Conservation (phyloP, 2,329 filamentous ascomycete genomes). For the Trichophaea hybrida region DNA sequence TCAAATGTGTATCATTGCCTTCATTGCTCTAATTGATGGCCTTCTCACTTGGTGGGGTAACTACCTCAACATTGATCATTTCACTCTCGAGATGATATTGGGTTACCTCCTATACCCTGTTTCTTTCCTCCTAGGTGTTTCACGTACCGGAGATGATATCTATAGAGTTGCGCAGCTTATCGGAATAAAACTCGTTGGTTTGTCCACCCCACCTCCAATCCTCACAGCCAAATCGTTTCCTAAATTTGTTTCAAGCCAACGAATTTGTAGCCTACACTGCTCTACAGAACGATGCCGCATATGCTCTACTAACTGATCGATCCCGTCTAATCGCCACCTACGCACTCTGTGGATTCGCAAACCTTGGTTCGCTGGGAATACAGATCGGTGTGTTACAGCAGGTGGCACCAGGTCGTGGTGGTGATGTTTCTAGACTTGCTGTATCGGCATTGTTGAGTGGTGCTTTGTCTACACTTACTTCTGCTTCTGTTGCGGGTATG, state of each 20-base stretch:
- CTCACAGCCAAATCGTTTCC: neutral
- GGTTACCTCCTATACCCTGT: conserved; percentile 67
- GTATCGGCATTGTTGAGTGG: conserved; percentile 38
- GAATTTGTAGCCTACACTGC: conserved; percentile 26
- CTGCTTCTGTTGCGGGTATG: conserved; percentile 36
- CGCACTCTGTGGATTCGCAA: conserved; percentile 40
- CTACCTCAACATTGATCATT: conserved; percentile 58
- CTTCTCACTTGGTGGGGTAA: conserved; percentile 71
- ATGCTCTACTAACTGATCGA: conserved; percentile 33
- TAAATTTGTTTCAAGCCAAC: conserved; percentile 11
- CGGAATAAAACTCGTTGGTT: conserved; percentile 66
- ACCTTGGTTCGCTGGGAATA: conserved; percentile 40
- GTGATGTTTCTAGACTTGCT: conserved; percentile 39
- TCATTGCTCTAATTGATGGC: conserved; percentile 59
- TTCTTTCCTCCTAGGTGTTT: conserved; percentile 68
- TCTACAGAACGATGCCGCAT: conserved; percentile 21
- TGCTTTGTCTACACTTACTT: conserved; percentile 37
- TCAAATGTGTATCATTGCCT: conserved; percentile 68
- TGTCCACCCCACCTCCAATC: conserved; percentile 24
- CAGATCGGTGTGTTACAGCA: conserved; percentile 42
- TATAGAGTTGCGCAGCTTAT: conserved; percentile 65
- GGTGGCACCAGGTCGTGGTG: conserved; percentile 37
- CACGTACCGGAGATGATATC: conserved; percentile 46
- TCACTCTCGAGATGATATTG: conserved; percentile 61
- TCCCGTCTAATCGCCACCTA: conserved; percentile 40